Base-by-base conservation (phyloP, 2,329 filamentous ascomycete genomes). In the Aspergillus sergii region DNA sequence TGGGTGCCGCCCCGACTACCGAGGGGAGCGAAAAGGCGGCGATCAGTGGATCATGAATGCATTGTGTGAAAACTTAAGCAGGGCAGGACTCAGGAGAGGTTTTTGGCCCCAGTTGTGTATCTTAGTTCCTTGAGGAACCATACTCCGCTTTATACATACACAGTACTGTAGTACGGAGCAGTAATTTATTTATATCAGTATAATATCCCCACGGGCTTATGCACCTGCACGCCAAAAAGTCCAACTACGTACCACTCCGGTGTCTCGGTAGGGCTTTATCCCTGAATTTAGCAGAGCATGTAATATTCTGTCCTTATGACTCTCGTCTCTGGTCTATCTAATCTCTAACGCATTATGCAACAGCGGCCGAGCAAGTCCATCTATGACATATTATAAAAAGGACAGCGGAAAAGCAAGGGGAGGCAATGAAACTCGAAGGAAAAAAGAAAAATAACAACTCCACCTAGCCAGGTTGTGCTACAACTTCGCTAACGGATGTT, bases 401-500 rank as follows among this genome's bases (percentile, higher is more conserved):
- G 19, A 50, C 48, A 14, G n/a, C 19, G 32, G 36, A 50, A 59
- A 26, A 14, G 26, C 28, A 21, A 34, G 21, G 26, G 21, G 43
- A 46, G n/a, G 21, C 41, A 46, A 32, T 19, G 10, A 23, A 32
- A 30, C 56, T 59, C 46, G 32, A 41, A 19, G 21, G 6, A 39
- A n/a, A 34, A 26, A 16, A 23, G 14, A 21, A 21, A 32, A 26
- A 19, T 12, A 46, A 28, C n/a, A 32, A 32, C 26, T 46, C 21
- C 43, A 32, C 28, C 23, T 30, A 57, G 21, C 28, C 43, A 50
- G 23, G 23, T 50, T 50, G 32, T 36, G 43, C 41, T 57, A 28
- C 45, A 51, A 21, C 45, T 50, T 53, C 57, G 45, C 45, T 59
- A 59, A 51, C 46, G 39, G 39, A 51, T 26, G 32, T 43, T 39